A percentile compares a stretch with the other conserved stretches of the same genome.
Evolutionary conservation across 352 stramenopile genomes (phyloP).

Genomic region (Thalassiosira hispida): DNA sequence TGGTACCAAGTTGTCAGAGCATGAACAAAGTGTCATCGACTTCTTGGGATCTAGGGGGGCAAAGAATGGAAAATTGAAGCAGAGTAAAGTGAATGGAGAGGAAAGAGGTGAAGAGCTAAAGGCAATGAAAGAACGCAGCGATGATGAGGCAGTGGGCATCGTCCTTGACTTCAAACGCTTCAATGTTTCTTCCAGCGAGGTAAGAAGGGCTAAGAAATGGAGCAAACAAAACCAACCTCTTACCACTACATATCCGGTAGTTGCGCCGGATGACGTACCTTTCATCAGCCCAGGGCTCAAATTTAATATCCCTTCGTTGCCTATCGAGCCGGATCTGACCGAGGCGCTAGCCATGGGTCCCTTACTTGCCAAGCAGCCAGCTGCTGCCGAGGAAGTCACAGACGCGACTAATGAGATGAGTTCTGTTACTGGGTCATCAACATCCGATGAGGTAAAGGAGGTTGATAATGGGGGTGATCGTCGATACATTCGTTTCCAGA

Average conservation of each 20-base stretch:
- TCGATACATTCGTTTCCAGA: background rate
- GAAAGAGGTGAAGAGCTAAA: conserved; percentile 20
- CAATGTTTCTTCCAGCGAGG: conserved; percentile 25
- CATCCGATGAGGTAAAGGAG: background rate
- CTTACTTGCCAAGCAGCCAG: background rate
- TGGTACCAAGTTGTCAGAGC: conserved; percentile 3
- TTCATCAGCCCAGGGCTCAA: conserved; percentile 36
- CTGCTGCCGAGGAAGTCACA: background rate
- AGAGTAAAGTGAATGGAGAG: conserved; percentile 13
- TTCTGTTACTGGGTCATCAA: background rate
- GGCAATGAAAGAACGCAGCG: background rate
- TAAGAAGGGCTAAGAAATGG: conserved; percentile 38
- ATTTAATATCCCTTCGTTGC: conserved; percentile 42
- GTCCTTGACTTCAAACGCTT: conserved; percentile 35
- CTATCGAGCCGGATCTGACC: conserved; percentile 37
- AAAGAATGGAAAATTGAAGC: conserved; percentile 1
- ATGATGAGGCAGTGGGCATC: conserved; percentile 30
- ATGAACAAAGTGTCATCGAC: conserved; percentile 18
- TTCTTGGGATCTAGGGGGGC: conserved; percentile 6
- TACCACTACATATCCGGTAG: background rate
- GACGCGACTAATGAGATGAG: background rate
- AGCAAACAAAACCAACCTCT: conserved; percentile 12
- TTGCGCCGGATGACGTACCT: conserved; percentile 7
- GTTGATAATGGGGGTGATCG: background rate
- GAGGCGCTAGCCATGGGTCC: background rate